Evolutionary conservation across 306 rosid genomes (phyloP).

Genomic region (Cajanus cajan): DNA sequence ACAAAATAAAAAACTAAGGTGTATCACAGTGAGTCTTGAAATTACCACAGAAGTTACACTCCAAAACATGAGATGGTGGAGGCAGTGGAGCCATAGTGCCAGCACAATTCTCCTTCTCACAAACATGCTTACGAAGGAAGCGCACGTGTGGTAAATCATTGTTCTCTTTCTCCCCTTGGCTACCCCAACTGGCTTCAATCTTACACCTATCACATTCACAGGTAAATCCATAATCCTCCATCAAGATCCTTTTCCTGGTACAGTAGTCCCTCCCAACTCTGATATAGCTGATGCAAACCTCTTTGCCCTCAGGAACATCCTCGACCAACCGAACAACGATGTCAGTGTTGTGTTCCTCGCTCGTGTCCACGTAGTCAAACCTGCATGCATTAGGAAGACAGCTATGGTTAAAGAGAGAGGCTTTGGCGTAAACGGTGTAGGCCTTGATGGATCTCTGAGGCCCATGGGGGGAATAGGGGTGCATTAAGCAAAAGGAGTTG

Average conservation of each 20-base stretch:
- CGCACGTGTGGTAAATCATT: conserved; percentile 51
- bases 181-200: conserved; percentile 56
- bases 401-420: conserved; percentile 60
- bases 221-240: conserved; percentile 64
- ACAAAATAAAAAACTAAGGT: not conserved
- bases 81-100: conserved; percentile 79
- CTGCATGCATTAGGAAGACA: conserved; percentile 85
- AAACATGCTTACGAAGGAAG: conserved; percentile 53
- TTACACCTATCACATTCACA: conserved; percentile 73
- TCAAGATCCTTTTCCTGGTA: conserved; percentile 54
- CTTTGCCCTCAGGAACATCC: conserved; percentile 60
- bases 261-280: conserved; percentile 42
- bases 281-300: conserved; percentile 73
- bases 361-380: conserved; percentile 56
- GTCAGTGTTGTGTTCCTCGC: conserved; percentile 43
- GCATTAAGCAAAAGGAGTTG: conserved; percentile 73
- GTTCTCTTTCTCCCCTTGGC: not conserved
- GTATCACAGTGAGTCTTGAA: not conserved
- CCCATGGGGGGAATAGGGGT: conserved; percentile 45
- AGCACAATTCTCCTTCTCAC: conserved; percentile 49
- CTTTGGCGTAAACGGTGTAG: conserved; percentile 53
- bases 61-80: conserved; percentile 46
- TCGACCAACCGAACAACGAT: conserved; percentile 56
- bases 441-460: conserved; percentile 61
- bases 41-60: conserved; percentile 69